These are phyloP conservation scores for Arxiozyma heterogenica DNA, from an alignment of 1,139 yeast species.

Conservation along the genomic window DNA sequence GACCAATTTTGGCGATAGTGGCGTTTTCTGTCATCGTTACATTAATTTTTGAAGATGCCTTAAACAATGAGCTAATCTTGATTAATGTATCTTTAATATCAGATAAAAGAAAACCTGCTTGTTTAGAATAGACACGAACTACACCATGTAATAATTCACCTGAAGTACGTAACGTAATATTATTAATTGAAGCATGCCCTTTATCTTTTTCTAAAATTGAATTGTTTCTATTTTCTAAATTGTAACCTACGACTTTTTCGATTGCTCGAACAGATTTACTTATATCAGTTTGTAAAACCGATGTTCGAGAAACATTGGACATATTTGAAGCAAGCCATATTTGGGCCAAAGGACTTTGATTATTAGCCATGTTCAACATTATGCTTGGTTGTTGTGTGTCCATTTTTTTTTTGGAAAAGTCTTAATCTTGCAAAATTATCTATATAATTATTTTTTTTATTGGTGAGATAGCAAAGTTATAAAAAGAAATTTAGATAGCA, in stretches of 20 bases:
- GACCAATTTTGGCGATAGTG: conserved; percentile 45
- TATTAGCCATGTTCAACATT: conserved; percentile 31
- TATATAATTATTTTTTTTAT: background rate
- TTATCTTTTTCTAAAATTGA: background rate
- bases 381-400: conserved; percentile 7
- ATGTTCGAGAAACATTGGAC: conserved; percentile 67
- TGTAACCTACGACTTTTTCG: conserved; percentile 31
- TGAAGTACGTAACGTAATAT: conserved; percentile 72
- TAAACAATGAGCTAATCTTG: conserved; percentile 67
- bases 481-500: background rate
- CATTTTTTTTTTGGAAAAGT: background rate
- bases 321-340: conserved; percentile 92
- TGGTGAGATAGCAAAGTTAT: background rate
- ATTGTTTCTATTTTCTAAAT: background rate
- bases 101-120: conserved; percentile 74
- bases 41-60: conserved; percentile 32
- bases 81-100: conserved; percentile 75
- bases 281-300: conserved; percentile 65
- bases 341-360: conserved; percentile 77
- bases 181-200: conserved; percentile 26
- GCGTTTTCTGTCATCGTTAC: conserved; percentile 40
- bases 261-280: conserved; percentile 55
- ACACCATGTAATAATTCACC: conserved; percentile 87
- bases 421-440: background rate
- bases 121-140: conserved; percentile 77